A percentile compares a stretch with the other conserved stretches of the same genome.
Evolutionary conservation across 208 protist species (phyloP).

Genomic region (Acanthamoeba healyi): DNA sequence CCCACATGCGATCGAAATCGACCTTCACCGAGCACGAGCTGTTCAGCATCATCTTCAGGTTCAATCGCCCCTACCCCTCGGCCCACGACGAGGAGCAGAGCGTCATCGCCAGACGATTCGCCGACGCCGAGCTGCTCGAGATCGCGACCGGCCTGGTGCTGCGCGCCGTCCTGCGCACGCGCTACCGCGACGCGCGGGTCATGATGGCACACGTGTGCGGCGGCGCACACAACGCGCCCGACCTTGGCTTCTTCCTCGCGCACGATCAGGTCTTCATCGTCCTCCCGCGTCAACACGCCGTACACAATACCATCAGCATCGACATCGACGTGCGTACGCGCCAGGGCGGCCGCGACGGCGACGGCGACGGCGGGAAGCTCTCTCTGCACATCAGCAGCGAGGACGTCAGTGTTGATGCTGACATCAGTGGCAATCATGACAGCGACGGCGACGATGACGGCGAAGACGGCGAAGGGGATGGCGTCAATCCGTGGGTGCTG

Average conservation of each 20-base stretch:
- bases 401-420: not conserved
- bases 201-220: constrained; percentile 42
- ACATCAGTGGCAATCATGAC: not conserved
- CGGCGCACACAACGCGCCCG: constrained; percentile 53
- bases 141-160: constrained; percentile 26
- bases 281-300: not conserved
- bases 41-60: constrained; percentile 48
- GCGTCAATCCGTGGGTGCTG: constrained; percentile 33
- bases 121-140: constrained; percentile 2
- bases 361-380: no score
- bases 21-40: constrained; percentile 56
- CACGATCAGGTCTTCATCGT: constrained; percentile 48
- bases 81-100: not conserved
- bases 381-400: not conserved
- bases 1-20: not conserved
- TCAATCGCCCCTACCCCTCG: not conserved
- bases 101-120: not conserved
- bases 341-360: no score
- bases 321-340: not conserved
- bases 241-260: constrained; percentile 44
- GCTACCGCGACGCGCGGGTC: not conserved
- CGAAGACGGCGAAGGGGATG: not conserved
- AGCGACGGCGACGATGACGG: constrained; percentile 19
- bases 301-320: not conserved
- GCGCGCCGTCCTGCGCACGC: not conserved